These are phyloP conservation scores for Bromus sterilis DNA, from an alignment of 176 grass and related monocot species.

Conservation along the genomic window DNA sequence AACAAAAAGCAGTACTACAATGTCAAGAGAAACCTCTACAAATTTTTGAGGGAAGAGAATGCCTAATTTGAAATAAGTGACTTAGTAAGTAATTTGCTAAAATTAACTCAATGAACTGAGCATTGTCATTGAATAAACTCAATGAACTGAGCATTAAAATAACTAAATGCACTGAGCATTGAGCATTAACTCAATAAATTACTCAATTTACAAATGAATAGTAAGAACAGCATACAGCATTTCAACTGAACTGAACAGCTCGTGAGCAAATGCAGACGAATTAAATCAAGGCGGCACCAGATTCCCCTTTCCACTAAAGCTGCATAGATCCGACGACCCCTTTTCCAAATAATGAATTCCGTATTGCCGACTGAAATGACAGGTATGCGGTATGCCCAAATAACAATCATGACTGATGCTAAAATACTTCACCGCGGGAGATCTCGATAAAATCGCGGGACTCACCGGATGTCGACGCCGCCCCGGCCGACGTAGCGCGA, in stretches of 20 bases:
- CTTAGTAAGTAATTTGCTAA: no score
- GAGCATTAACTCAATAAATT: no score
- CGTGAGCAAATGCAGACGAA: background rate
- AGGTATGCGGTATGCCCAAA: background rate
- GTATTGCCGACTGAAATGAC: background rate
- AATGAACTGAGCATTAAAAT: no score
- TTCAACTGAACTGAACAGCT: background rate
- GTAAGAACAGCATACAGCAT: background rate
- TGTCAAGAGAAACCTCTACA: background rate
- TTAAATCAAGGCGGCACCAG: background rate
- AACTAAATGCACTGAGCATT: no score
- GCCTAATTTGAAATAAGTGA: background rate
- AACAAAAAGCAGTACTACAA: background rate
- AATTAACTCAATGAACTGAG: no score
- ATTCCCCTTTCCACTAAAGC: background rate
- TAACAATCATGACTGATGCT: background rate
- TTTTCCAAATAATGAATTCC: background rate
- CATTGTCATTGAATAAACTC: no score
- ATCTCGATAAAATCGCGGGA: background rate
- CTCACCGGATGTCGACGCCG: slow-evolving; percentile 74
- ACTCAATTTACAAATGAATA: no score
- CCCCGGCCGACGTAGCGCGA: slow-evolving; percentile 60
- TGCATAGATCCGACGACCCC: background rate
- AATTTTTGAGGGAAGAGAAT: background rate
- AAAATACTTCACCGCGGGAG: background rate